Base-by-base conservation (phyloP, 176 grass and related monocot genomes). In the bread wheat (Triticum aestivum) region DNA sequence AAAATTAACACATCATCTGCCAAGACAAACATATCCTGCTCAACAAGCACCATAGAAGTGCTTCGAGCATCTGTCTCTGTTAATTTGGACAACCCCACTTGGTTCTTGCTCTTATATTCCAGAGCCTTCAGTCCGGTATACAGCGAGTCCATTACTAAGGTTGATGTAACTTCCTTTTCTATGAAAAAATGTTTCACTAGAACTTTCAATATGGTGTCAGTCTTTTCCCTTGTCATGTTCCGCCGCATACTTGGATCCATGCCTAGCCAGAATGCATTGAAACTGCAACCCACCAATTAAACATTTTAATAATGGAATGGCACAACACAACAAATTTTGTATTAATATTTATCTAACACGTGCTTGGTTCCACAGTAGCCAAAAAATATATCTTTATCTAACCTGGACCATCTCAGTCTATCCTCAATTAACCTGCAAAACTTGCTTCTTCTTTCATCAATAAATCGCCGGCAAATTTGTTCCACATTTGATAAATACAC, bases 401-500 rank as follows among this genome's bases (percentile, higher is more conserved):
- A 98, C 92, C 97, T 96, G 76, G 97, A 90, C 97, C 97, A 99
- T 83, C 89, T 92, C 42, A 88, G 58, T 87, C 96, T 94, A 90
- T 99, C 97, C 63, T 94, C 91, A 81, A 99, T 87, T 54, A 96
- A 87, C 62, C 88, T 91, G 75, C 66, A 87, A 86, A 99, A 82
- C 68, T 96, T 99, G 86, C 83, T 89, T 94, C 89, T 94, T 83
- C 77, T 90, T 86, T 99, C 93, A 80, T 99, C 97, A 45, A 99
- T 72, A 91, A 96, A 99, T 67, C 92, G 92, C 30, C 90, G 92
- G 51, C 94, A 99, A 88, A 96, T 89, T 90, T 96, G 92, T 84
- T 99, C 97, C 63, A 99, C 97, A 87, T 99, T 99, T 82, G 94
- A 94, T 66, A 99, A 90, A 86, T 96, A 99, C 21, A 96, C 94